Conservation (phyloP, 108 stramenopile genomes). For the Nitzschia palea region DNA sequence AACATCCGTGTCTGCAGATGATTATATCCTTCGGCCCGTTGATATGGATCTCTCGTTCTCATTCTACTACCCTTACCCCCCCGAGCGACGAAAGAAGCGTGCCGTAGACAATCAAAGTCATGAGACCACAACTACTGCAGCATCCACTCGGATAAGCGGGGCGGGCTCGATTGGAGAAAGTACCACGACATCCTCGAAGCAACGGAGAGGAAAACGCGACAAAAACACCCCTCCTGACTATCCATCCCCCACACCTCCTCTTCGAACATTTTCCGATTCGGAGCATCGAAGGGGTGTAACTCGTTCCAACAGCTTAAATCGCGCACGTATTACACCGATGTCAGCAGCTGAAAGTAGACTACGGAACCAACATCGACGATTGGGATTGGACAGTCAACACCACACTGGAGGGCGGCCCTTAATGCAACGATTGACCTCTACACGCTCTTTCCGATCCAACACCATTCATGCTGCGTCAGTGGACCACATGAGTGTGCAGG, state of each 20-base stretch:
- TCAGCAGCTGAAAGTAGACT: constrained; percentile 2
- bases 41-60: constrained; percentile 34
- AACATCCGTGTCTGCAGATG: constrained; percentile 41
- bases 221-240: neutral
- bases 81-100: constrained; percentile 31
- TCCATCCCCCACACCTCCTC: neutral
- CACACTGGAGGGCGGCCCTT: neutral
- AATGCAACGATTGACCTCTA: neutral
- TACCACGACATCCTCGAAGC: constrained; percentile 25
- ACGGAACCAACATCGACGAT: constrained; percentile 5
- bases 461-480: neutral
- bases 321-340: neutral
- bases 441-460: neutral
- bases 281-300: neutral
- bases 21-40: constrained; percentile 44
- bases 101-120: constrained; percentile 7
- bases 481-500: constrained; percentile 12
- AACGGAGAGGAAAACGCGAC: constrained; percentile 67
- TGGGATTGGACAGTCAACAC: neutral
- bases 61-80: constrained; percentile 50
- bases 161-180: neutral
- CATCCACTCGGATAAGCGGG: constrained; percentile 8
- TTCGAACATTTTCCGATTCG: too few relatives aligned
- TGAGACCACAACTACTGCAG: constrained; percentile 15
- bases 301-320: neutral